phyloP scores from a whole-genome alignment of 345 rosid genomes.

The Ceriops decandra region DNA sequence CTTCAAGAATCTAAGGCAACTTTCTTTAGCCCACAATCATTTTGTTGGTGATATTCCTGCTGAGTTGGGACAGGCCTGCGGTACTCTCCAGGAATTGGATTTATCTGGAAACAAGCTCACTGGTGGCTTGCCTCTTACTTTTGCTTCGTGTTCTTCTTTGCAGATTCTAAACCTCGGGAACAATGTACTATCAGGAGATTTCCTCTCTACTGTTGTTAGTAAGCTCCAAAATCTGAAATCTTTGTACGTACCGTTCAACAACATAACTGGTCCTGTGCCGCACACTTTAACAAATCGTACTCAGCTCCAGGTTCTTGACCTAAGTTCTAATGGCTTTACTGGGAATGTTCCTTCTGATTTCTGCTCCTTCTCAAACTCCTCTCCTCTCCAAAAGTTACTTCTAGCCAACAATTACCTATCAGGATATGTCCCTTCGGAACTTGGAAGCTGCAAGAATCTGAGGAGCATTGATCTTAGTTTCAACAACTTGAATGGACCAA shows the following conservation, averaged over 20 bases:
- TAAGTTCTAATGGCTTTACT: slow-evolving; percentile 63
- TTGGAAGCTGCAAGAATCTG: slow-evolving; percentile 67
- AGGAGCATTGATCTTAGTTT: slow-evolving; percentile 80
- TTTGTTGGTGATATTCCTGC: slow-evolving; percentile 62
- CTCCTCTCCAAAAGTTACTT: slow-evolving; percentile 59
- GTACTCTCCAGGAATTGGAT: slow-evolving; percentile 55
- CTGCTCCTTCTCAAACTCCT: slow-evolving; percentile 45
- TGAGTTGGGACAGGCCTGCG: slow-evolving; percentile 59
- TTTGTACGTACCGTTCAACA: slow-evolving; percentile 70
- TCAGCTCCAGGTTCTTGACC: slow-evolving; percentile 72
- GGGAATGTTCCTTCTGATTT: slow-evolving; percentile 64
- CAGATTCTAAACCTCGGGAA: slow-evolving; percentile 60
- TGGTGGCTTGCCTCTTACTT: slow-evolving; percentile 54
- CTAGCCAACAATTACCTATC: slow-evolving; percentile 67
- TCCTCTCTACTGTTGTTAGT: slow-evolving; percentile 59
- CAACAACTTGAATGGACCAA: slow-evolving; percentile 63
- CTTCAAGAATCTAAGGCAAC: slow-evolving; percentile 49
- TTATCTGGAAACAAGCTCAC: slow-evolving; percentile 63
- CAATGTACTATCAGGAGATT: slow-evolving; percentile 73
- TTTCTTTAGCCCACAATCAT: slow-evolving; percentile 58
- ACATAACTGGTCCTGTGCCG: slow-evolving; percentile 70
- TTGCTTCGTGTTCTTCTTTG: slow-evolving; percentile 51
- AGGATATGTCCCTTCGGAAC: slow-evolving; percentile 68
- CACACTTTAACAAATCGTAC: slow-evolving; percentile 50
- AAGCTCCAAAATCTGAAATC: slow-evolving; percentile 44